Evolutionary conservation across 345 rosid genomes (phyloP).

Genomic region (Moringa oleifera): DNA sequence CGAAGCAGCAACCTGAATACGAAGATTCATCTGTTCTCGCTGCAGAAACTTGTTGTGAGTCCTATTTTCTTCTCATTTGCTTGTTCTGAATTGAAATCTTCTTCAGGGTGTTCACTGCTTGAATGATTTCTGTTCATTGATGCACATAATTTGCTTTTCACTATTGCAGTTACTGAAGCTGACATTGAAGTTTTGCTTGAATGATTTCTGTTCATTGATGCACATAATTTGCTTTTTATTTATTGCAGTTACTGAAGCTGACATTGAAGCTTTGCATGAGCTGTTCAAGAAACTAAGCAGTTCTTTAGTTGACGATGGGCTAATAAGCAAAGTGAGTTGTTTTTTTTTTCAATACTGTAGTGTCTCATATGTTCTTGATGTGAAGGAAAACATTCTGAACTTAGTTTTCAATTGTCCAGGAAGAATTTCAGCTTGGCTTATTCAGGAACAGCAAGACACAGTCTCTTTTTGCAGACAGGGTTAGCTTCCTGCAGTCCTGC

Average conservation of each 20-base stretch:
- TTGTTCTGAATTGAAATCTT: too few species aligned
- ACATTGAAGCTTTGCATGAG: slow-evolving; percentile 48
- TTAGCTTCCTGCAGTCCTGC: neutral
- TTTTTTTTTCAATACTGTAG: neutral
- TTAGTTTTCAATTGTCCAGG: slow-evolving; percentile 31
- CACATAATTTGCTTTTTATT: neutral
- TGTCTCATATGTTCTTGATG: too few species aligned
- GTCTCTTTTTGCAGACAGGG: slow-evolving; percentile 44
- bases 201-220: too few species aligned
- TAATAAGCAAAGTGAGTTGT: slow-evolving; percentile 50
- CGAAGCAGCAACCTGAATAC: neutral
- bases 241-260: slow-evolving; percentile 48
- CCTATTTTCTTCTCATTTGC: too few species aligned
- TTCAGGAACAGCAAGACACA: slow-evolving; percentile 48
- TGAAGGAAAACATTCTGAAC: too few species aligned
- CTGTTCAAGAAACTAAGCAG: slow-evolving; percentile 61
- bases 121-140: neutral
- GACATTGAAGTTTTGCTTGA: too few species aligned
- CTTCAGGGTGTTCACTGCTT: too few species aligned
- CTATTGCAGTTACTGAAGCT: too few species aligned
- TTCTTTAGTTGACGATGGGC: slow-evolving; percentile 48
- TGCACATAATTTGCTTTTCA: too few species aligned
- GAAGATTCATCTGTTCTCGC: slow-evolving; percentile 3
- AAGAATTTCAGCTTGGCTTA: slow-evolving; percentile 65
- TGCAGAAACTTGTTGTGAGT: too few species aligned